Evolutionary conservation across 2,329 filamentous ascomycete genomes (phyloP), one percentile per base, ranked within the genome.

Genomic region (Fusarium sp.): DNA sequence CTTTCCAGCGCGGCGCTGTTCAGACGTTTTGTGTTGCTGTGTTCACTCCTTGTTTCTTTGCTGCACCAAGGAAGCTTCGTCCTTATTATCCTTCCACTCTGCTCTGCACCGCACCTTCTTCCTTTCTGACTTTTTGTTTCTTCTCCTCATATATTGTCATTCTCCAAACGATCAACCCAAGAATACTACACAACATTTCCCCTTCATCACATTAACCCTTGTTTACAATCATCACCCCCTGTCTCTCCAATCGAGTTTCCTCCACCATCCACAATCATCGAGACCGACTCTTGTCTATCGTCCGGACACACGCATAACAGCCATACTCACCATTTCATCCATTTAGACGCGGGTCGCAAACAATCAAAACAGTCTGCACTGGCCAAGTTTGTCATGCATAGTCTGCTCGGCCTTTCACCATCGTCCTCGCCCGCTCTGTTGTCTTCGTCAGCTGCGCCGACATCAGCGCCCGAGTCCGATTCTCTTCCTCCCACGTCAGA

Each of bases 351-450:
- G 70, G 79, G 79, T 67, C 79, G 76, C 62, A 79, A 77, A 79
- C 82, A 84, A 78, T 81, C 83, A 68, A 83, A 83, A 68, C 83
- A 85, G 66, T 85, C 83, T 59, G 79, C 79, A 64, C 79, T 85
- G 67, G 83, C 84, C 64, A 85, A 85, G 79, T 80, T 84, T 81
- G 84, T 84, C 81, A 86, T 86, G 84, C 83, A 83, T 81, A 84
- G 81, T 76, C 80, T 84, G 75, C 79, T 83, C 56, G 79, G 78
- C 38, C 76, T 80, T 67, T 81, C 81, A 64, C 73, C 77, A 29
- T 60, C 64, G 37, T 77, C 77, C 57, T 73, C 77, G 60, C 76
- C 77, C 69, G 62, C 79, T 40, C 74, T 80, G 29, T 72, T 70
- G 66, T 50, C 77, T 37, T 76, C 81, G 18, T 77, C 77, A 56